Evolutionary conservation across 805 yeast genomes (phyloP).

Genomic region (Suhomyces tanzawaensis): DNA sequence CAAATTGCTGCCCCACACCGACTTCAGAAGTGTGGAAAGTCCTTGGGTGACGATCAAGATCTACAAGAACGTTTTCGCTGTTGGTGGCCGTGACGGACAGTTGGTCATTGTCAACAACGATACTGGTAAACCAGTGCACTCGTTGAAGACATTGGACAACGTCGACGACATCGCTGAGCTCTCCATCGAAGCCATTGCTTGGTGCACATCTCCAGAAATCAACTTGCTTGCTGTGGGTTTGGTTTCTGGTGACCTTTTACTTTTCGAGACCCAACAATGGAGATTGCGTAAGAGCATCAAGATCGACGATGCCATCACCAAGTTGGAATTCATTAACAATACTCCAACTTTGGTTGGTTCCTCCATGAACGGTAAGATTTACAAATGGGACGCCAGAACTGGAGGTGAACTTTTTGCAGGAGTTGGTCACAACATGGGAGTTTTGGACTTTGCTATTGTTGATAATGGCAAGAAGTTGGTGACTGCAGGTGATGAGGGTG

Average conservation of each 20-base stretch:
- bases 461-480: conserved; percentile 66
- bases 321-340: conserved; percentile 60
- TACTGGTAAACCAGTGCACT: conserved; percentile 66
- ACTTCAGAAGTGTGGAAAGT: conserved; percentile 70
- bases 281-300: conserved; percentile 69
- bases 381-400: conserved; percentile 86
- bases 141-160: conserved; percentile 62
- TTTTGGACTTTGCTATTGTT: conserved; percentile 75
- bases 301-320: conserved; percentile 82
- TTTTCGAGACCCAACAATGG: conserved; percentile 87
- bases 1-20: conserved; percentile 57
- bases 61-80: conserved; percentile 57
- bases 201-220: conserved; percentile 63
- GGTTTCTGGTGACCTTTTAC: conserved; percentile 81
- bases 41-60: conserved; percentile 84
- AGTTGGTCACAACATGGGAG: conserved; percentile 92
- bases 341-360: conserved; percentile 65
- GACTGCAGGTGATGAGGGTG: conserved; percentile 98
- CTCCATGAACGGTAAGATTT: conserved; percentile 81
- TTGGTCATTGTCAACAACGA: conserved; percentile 74
- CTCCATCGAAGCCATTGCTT: conserved; percentile 61
- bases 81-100: conserved; percentile 87
- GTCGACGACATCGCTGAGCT: conserved; percentile 44
- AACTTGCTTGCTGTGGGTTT: conserved; percentile 75
- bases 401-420: conserved; percentile 77